phyloP scores from a whole-genome alignment of 1,284 basidiomycete species.

The Rhizoctonia solani region DNA sequence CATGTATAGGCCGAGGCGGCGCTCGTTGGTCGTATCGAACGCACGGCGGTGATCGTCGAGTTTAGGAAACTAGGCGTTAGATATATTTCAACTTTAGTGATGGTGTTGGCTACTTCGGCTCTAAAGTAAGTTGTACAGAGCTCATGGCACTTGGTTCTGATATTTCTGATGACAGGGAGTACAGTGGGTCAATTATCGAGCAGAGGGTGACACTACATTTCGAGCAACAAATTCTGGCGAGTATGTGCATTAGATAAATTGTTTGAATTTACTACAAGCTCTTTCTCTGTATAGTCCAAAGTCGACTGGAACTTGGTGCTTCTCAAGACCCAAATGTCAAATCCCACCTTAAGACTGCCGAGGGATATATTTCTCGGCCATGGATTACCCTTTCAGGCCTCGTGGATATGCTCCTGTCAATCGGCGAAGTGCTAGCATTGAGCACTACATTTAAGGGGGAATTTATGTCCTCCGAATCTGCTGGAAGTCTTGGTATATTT shows the following conservation, averaged over 20 bases:
- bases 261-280: not conserved
- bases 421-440: too few relatives aligned
- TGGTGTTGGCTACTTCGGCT: not conserved
- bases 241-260: not conserved
- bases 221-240: not conserved
- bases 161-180: not conserved
- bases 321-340: not conserved
- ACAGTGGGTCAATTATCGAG: not conserved
- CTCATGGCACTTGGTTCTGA: not conserved
- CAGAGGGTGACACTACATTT: slow-evolving; percentile 13
- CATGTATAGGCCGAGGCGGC: slow-evolving; percentile 5
- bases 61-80: not conserved
- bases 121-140: not conserved
- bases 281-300: not conserved
- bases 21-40: not conserved
- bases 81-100: slow-evolving; percentile 2
- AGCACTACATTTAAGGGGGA: too few relatives aligned
- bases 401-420: not conserved
- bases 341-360: not conserved
- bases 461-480: too few relatives aligned
- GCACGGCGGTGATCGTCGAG: not conserved
- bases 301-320: not conserved
- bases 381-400: not conserved
- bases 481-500: too few relatives aligned
- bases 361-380: not conserved